A percentile compares a stretch with the other conserved stretches of the same genome.
Conservation (phyloP, 345 rosid genomes). For the Linum usitatissimum region DNA sequence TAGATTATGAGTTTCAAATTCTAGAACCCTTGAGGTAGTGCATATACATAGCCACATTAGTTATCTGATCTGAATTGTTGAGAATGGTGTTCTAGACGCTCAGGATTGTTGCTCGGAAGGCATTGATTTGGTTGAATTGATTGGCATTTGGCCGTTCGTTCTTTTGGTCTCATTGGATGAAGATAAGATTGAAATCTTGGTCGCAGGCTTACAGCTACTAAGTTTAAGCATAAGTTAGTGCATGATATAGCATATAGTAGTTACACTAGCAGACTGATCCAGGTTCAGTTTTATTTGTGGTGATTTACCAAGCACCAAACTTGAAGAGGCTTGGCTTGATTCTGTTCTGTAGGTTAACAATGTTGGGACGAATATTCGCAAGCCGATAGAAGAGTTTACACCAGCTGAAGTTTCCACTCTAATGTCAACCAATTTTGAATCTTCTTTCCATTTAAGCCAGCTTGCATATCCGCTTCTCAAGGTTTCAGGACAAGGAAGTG, state of each 20-base stretch:
- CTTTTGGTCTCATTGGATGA: too few species aligned
- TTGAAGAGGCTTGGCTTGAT: neutral
- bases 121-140: too few species aligned
- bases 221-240: too few species aligned
- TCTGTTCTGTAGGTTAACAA: slow-evolving; percentile 42
- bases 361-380: slow-evolving; percentile 65
- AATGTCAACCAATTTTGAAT: slow-evolving; percentile 58
- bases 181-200: too few species aligned
- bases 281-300: neutral
- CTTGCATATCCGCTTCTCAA: slow-evolving; percentile 56
- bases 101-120: too few species aligned
- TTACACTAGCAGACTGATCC: neutral
- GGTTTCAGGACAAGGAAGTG: slow-evolving; percentile 44
- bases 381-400: slow-evolving; percentile 51
- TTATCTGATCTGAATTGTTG: neutral
- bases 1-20: neutral
- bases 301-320: neutral
- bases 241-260: too few species aligned
- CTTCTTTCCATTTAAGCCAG: slow-evolving; percentile 63
- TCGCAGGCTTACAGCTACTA: too few species aligned
- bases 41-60: neutral
- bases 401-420: slow-evolving; percentile 48
- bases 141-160: too few species aligned
- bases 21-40: neutral
- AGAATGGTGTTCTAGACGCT: too few species aligned